Percentiles rank a stretch among this genome's conserved stretches.
Evolutionary conservation across 176 grass and related monocot genomes (phyloP).

Genomic region (Guadua angustifolia): DNA sequence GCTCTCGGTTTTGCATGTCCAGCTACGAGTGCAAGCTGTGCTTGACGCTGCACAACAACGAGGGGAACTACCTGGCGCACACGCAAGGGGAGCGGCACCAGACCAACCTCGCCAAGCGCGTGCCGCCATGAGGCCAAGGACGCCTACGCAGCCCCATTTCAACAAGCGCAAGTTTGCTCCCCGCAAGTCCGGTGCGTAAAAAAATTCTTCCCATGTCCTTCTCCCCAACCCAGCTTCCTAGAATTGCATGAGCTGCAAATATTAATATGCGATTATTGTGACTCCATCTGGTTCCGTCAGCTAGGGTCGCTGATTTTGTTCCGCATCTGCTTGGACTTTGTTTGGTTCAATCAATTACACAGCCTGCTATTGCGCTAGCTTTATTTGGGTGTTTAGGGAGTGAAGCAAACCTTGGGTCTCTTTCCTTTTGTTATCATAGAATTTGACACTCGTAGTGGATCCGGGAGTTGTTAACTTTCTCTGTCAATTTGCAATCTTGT

Average conservation of each 20-base stretch:
- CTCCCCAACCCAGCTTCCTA: too few species aligned
- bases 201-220: background rate
- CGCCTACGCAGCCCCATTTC: conserved; percentile 86
- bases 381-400: conserved; percentile 11
- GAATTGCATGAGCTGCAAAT: background rate
- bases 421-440: background rate
- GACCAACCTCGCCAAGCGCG: conserved; percentile 95
- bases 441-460: background rate
- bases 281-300: background rate
- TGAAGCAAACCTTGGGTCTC: background rate
- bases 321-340: background rate
- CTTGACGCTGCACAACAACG: conserved; percentile 97
- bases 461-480: background rate
- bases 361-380: background rate
- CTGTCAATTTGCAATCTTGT: background rate
- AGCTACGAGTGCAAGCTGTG: conserved; percentile 97
- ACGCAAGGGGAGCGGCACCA: conserved; percentile 97
- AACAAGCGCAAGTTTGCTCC: conserved; percentile 84
- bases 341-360: background rate
- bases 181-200: conserved; percentile 75
- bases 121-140: conserved; percentile 95
- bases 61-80: conserved; percentile 96
- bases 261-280: background rate
- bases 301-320: background rate
- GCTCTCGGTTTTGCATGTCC: background rate